phyloP scores from a whole-genome alignment of 1,139 yeast genomes.

The Saccharomyces hybrid region DNA sequence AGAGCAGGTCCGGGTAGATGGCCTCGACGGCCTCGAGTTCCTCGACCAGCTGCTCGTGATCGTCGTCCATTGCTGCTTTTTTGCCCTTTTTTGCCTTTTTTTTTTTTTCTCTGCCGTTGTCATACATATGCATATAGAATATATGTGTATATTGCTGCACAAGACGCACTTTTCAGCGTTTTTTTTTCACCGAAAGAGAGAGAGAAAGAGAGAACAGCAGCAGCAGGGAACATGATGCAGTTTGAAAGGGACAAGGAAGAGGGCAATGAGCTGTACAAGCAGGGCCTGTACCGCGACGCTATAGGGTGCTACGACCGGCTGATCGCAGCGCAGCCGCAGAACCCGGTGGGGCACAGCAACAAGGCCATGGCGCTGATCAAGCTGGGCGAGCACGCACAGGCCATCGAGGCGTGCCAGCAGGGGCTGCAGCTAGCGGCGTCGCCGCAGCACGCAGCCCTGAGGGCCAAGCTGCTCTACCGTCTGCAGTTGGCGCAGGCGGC shows the following conservation, averaged over 20 bases:
- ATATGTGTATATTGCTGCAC: neutral
- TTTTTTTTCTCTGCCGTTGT: neutral
- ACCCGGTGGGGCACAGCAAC: conserved; percentile 67
- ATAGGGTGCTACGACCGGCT: conserved; percentile 60
- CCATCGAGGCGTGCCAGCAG: conserved; percentile 50
- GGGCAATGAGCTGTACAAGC: conserved; percentile 64
- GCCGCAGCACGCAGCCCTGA: conserved; percentile 27
- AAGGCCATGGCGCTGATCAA: conserved; percentile 68
- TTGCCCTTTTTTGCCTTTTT: neutral
- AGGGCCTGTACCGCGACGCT: conserved; percentile 49
- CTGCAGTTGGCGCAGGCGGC: conserved; percentile 40
- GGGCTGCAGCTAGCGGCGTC: conserved; percentile 40
- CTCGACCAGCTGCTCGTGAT: conserved; percentile 53
- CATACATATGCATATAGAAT: neutral
- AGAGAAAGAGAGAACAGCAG: conserved; percentile 1
- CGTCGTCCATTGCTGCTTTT: conserved; percentile 5
- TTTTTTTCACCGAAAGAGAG: conserved; percentile 1
- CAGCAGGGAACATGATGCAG: conserved; percentile 13
- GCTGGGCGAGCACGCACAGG: conserved; percentile 47
- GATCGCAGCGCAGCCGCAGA: conserved; percentile 44
- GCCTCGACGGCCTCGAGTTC: conserved; percentile 83
- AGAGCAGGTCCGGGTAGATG: conserved; percentile 64
- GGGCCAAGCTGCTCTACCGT: conserved; percentile 52
- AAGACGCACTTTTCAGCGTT: neutral
- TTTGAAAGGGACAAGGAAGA: conserved; percentile 31